Base-by-base conservation (phyloP, 2,329 filamentous ascomycete genomes). In the Colletotrichum plurivorum region DNA sequence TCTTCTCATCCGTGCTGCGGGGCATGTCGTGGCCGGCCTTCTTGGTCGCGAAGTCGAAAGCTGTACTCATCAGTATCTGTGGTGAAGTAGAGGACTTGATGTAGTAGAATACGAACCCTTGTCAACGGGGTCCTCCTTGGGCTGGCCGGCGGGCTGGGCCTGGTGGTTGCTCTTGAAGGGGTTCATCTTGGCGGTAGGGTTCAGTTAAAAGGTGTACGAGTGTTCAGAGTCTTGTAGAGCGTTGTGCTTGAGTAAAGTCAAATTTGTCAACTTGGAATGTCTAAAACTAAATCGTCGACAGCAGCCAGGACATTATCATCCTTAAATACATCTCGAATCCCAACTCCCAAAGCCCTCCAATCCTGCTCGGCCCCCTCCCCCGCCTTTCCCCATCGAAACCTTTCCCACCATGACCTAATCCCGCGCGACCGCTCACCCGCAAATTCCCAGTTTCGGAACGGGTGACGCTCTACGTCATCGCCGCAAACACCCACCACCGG, bases 1-100 rank as follows among this genome's bases (percentile, higher is more conserved):
- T 78, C 78, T 82, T 82, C 75, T 82, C 81, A 43, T 80, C 75
- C 18, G 78, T 80, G 15, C 75, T 67, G 53, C 71, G 73, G 69
- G 76, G 70, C 18, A 82, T 63, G 75, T 80, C 76, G 63, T 76
- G 73, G 61, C 81, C 81, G 1, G 75, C 72, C 75, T 81, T 81
- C 67, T 79, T 76, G 71, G 76, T 69, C 25, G 43, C 74, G 58
- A 73, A 71, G 53, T 69, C 72, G 46, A 80, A 77, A 31, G 73
- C 80, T 82, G 43, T 6, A 13, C 9, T 1, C 36, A 39, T 13
- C 15, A 15, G n/a, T 12, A 46, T 46, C 16, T 16, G 16, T 18
- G 9, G 16, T 18, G 9, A 46, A 46, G 3, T 2, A 4, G 1
- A 7, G 5, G 5, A 2, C 10, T 36, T 4, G 31, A 18, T 2